Evolutionary conservation across 495 filamentous ascomycete species (phyloP), one percentile per base, ranked within the genome.

Genomic region (Trichoderma erinaceum): DNA sequence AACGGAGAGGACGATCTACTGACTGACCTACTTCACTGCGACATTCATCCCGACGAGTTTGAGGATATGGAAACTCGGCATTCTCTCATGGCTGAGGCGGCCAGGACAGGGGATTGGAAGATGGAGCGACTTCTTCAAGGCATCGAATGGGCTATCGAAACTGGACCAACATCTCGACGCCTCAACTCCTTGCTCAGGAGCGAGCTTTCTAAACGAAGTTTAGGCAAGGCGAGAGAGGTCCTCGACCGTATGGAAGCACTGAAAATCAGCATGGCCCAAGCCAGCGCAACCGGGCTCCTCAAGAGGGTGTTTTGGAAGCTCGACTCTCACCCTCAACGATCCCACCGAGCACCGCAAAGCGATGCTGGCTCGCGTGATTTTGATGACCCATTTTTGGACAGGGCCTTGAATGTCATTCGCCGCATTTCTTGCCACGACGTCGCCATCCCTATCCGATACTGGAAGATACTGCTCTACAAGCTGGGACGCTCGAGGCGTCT

Each of bases 21-120:
- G 13, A 75, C 82, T 15, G 80, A 84, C 67, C 72, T 96, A 3
- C 72, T 94, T 2, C 71, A 81, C 27, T 88, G 85, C 65, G 91
- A 94, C 71, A 86, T 92, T 58, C 90, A 95, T 75, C 90, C 90
- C 0, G 90, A 92, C 68, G 80, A 84, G 5, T 85, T 90, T 29
- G 90, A 92, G 66, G 87, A 96, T 74, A 63, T 63, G 0, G 50
- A 78, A 1, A 70, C 87, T 3, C 90, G 91, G 71, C 83, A 88
- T 12, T 64, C 27, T 2, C 70, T 78, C 25, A 27, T 78, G 18
- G 58, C 68, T 8, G 70, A 72, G 6, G 72, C 74, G 4, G 63
- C 70, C 3, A 65, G 65, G 3, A 67, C 69, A 13, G 71, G 71
- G 7, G 77, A 78, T 52, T 76, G 73, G 75, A 70, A 68, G 15